Percentiles rank a stretch among this genome's conserved stretches.
These are phyloP conservation scores for Diplocarpon rosae DNA, from an alignment of 2,329 filamentous ascomycete genomes.

Conservation along the genomic window DNA sequence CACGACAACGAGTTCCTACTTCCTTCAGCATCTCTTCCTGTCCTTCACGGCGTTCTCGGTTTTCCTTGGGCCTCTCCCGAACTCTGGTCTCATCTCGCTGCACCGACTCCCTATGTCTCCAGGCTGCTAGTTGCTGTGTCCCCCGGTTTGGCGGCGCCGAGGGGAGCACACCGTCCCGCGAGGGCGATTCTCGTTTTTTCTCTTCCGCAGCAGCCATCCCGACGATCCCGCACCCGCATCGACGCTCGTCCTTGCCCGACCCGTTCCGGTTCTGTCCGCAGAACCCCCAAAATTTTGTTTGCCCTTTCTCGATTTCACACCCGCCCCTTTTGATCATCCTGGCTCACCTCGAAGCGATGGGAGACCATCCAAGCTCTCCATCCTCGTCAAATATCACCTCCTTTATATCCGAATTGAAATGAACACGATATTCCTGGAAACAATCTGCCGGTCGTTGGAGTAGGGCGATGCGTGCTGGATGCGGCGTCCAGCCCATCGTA, in stretches of 20 bases:
- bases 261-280: conserved; percentile 26
- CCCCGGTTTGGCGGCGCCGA: conserved; percentile 26
- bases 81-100: conserved; percentile 20
- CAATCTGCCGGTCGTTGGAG: not conserved
- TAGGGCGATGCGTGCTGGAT: not conserved
- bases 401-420: not conserved
- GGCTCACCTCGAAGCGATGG: not conserved
- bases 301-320: not conserved
- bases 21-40: conserved; percentile 22
- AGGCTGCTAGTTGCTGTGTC: conserved; percentile 25
- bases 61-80: conserved; percentile 14
- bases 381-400: conserved; percentile 1
- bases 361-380: not conserved
- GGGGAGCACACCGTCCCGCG: conserved; percentile 20
- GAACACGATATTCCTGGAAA: conserved; percentile 1
- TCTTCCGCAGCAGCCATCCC: conserved; percentile 14
- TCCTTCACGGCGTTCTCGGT: conserved; percentile 25
- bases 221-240: conserved; percentile 5
- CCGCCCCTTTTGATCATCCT: not conserved
- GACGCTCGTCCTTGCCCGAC: conserved; percentile 19
- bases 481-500: conserved; percentile 1
- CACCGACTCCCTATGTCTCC: conserved; percentile 12
- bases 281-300: conserved; percentile 7
- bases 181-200: conserved; percentile 12
- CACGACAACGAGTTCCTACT: conserved; percentile 30